phyloP scores from a whole-genome alignment of 2,329 filamentous ascomycete species.

The Xylariaceae sp. region DNA sequence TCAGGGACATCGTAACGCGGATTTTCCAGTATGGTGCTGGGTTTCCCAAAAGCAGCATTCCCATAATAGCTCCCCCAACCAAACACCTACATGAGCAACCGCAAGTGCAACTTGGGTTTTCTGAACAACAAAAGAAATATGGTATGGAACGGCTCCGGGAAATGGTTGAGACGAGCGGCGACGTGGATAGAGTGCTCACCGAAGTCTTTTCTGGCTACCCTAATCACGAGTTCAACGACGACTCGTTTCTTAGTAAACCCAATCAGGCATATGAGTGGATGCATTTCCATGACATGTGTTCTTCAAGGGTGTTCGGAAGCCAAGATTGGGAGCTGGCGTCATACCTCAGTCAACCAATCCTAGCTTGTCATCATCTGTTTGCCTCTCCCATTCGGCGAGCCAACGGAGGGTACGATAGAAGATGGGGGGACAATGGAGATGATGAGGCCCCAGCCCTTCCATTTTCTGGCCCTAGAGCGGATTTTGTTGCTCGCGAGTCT shows the following conservation, averaged over 20 bases:
- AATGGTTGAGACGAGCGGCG: constrained; percentile 80
- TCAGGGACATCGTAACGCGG: constrained; percentile 77
- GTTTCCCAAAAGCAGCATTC: constrained; percentile 66
- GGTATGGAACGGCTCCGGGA: constrained; percentile 75
- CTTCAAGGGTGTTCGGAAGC: constrained; percentile 76
- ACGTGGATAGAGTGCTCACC: constrained; percentile 77
- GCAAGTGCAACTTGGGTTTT: constrained; percentile 69
- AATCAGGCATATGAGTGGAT: constrained; percentile 86
- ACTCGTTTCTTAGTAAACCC: constrained; percentile 88
- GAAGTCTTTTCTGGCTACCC: constrained; percentile 90
- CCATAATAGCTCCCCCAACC: constrained; percentile 49
- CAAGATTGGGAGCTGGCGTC: constrained; percentile 93
- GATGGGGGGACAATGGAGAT: constrained; percentile 53
- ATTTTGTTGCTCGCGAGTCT: constrained; percentile 81
- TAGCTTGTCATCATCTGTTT: constrained; percentile 92
- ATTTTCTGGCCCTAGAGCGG: constrained; percentile 82
- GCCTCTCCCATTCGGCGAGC: constrained; percentile 69
- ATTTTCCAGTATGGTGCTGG: constrained; percentile 81
- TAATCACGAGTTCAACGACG: constrained; percentile 88
- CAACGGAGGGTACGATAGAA: constrained; percentile 51
- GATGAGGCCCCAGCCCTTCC: constrained; percentile 65
- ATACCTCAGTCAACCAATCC: constrained; percentile 84
- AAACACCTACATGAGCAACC: constrained; percentile 61
- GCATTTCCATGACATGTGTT: constrained; percentile 87
- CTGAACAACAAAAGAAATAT: constrained; percentile 74